phyloP scores from a whole-genome alignment of 352 stramenopile genomes.

The Albugo laibachii region DNA sequence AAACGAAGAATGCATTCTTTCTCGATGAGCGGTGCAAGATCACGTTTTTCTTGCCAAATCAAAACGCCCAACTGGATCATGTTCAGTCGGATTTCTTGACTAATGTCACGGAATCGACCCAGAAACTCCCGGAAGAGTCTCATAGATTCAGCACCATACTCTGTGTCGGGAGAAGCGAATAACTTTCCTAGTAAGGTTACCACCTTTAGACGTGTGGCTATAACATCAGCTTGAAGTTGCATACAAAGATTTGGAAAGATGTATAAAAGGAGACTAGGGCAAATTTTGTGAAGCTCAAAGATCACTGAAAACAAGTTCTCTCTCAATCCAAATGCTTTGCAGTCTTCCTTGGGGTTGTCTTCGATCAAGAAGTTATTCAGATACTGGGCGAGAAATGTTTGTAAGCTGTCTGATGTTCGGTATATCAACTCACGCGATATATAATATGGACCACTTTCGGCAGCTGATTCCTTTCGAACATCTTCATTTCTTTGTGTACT shows the following conservation, averaged over 20 bases:
- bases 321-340: slow-evolving; percentile 32
- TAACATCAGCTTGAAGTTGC: slow-evolving; percentile 72
- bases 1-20: slow-evolving; percentile 51
- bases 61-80: slow-evolving; percentile 52
- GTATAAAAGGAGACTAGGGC: slow-evolving; percentile 46
- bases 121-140: slow-evolving; percentile 76
- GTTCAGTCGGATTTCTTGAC: slow-evolving; percentile 70
- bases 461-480: background rate
- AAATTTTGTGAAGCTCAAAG: slow-evolving; percentile 67
- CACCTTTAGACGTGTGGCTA: slow-evolving; percentile 55
- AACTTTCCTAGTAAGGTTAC: slow-evolving; percentile 57
- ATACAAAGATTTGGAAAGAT: slow-evolving; percentile 74
- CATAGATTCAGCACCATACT: slow-evolving; percentile 57
- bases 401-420: slow-evolving; percentile 39
- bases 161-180: slow-evolving; percentile 50
- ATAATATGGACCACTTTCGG: slow-evolving; percentile 13
- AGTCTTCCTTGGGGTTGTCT: background rate
- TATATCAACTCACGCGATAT: slow-evolving; percentile 58
- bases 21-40: slow-evolving; percentile 34
- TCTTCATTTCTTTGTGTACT: background rate
- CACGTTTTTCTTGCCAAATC: slow-evolving; percentile 54
- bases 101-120: slow-evolving; percentile 66
- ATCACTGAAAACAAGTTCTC: slow-evolving; percentile 72
- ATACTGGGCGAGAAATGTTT: slow-evolving; percentile 46
- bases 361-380: slow-evolving; percentile 62